Base-by-base conservation (phyloP, 306 rosid species). In the Castanopsis chinensis region DNA sequence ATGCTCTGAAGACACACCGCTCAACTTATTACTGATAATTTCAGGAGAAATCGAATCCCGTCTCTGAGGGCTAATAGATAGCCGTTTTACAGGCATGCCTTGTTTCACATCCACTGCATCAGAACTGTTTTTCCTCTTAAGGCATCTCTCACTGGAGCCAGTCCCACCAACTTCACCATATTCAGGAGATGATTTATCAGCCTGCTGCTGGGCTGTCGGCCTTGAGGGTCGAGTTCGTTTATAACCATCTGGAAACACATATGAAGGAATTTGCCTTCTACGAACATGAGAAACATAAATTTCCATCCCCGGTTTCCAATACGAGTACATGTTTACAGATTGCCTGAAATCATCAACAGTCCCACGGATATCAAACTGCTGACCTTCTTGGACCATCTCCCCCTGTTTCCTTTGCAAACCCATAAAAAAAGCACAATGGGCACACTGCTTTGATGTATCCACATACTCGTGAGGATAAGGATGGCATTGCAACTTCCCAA, bases 401-500 rank as follows among this genome's bases (percentile, higher is more conserved):
- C 89, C 89, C 67, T 81, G 77, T 81, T 88, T 88, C 86, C 89
- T 83, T 71, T 85, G 91, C 70, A 88, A 70, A n/a, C 91, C 91
- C 87, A 88, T 81, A 76, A 83, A 88, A 76, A 88, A 88, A 27
- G 89, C 86, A 81, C 81, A 68, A 69, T 88, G 91, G 33, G 83
- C 82, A 83, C 87, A 75, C 32, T 80, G 84, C 87, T 54, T 88
- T 69, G 87, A 83, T 7, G 78, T 64, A 69, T 88, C 91, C 43
- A 73, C 27, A 78, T 68, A 85, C 79, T 88, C 89, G 8, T 30
- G 77, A 14, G 88, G 86, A 76, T 83, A 73, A 19, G 89, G 91
- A 81, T 85, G 91, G 65, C 91, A 88, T 73, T 88, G 91, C 91
- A 88, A 78, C 87, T 88, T 85, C 65, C 91, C 91, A 3, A 72